A percentile compares a stretch with the other conserved stretches of the same genome.
Conservation (phyloP, 305 asterid species). For the Nicotiana rustica region DNA sequence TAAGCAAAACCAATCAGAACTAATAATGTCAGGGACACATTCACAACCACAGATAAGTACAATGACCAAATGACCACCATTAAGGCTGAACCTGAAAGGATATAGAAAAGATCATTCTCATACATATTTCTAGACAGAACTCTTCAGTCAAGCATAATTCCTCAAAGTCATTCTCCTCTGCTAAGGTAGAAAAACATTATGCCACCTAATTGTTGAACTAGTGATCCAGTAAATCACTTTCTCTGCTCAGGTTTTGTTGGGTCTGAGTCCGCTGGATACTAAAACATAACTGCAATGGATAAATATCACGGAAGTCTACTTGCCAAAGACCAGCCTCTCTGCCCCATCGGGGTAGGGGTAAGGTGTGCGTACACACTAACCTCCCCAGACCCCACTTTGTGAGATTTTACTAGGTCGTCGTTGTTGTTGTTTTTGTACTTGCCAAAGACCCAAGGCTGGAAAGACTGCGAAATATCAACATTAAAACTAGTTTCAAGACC, state of each 20-base stretch:
- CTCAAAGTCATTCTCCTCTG: background rate
- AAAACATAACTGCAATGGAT: background rate
- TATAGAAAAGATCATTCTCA: background rate
- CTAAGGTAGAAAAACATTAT: background rate
- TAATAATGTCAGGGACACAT: background rate
- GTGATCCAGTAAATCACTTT: constrained; percentile 16
- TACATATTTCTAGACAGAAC: constrained; percentile 1
- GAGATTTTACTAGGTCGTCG: too few relatives aligned
- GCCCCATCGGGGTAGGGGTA: too few relatives aligned
- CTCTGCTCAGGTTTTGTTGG: constrained; percentile 18
- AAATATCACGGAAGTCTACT: background rate
- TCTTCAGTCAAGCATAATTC: background rate
- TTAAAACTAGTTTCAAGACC: background rate
- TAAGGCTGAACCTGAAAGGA: constrained; percentile 11
- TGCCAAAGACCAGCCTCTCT: background rate
- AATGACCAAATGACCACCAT: background rate
- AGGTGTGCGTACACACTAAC: too few relatives aligned
- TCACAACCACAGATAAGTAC: background rate
- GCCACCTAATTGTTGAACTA: background rate
- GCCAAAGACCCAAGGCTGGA: background rate
- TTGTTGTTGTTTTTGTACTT: too few relatives aligned
- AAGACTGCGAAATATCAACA: background rate
- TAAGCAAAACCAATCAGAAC: constrained; percentile 3
- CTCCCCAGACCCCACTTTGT: too few relatives aligned
- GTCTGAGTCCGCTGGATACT: background rate